phyloP scores from a whole-genome alignment of 2,329 filamentous ascomycete genomes.

The Kalmusia sp. region DNA sequence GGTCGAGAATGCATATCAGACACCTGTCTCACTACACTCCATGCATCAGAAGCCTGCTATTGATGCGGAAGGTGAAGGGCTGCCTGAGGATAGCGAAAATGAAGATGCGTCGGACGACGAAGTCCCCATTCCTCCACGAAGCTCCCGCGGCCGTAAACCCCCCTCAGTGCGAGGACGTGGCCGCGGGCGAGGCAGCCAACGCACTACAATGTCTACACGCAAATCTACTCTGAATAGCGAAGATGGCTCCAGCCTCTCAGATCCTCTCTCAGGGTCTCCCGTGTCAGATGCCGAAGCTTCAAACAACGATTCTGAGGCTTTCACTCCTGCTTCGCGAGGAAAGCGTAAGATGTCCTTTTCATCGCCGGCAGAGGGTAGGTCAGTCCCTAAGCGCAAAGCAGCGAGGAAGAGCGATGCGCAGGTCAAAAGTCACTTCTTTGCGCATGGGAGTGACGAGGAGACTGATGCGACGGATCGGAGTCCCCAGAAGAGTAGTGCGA shows the following conservation, averaged over 20 bases:
- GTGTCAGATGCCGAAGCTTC: neutral
- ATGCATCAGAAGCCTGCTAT: conserved; percentile 28
- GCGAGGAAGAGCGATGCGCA: conserved; percentile 36
- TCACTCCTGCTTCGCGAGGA: neutral
- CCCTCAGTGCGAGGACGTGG: conserved; percentile 15
- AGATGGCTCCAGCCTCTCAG: conserved; percentile 13
- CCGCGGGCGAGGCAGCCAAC: conserved; percentile 23
- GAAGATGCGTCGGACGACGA: conserved; percentile 48
- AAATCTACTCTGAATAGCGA: conserved; percentile 14
- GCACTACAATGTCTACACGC: conserved; percentile 11
- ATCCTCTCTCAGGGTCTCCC: conserved; percentile 8
- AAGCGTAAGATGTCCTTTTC: conserved; percentile 12
- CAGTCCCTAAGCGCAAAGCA: conserved; percentile 31
- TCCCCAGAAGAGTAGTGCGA: conserved; percentile 25
- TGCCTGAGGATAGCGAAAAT: conserved; percentile 34
- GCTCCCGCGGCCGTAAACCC: conserved; percentile 1
- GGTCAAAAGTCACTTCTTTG: conserved; percentile 45
- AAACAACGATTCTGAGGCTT: conserved; percentile 8
- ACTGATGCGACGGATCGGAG: conserved; percentile 37
- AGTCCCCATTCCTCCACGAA: conserved; percentile 2
- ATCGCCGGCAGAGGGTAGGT: conserved; percentile 16
- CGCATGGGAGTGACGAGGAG: conserved; percentile 37
- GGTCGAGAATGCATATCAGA: conserved; percentile 27
- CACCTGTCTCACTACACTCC: conserved; percentile 46
- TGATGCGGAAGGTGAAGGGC: conserved; percentile 7